Evolutionary conservation across 192 early-diverging fungal species (phyloP).

Genomic region (Rhizoclosmatium sp.): DNA sequence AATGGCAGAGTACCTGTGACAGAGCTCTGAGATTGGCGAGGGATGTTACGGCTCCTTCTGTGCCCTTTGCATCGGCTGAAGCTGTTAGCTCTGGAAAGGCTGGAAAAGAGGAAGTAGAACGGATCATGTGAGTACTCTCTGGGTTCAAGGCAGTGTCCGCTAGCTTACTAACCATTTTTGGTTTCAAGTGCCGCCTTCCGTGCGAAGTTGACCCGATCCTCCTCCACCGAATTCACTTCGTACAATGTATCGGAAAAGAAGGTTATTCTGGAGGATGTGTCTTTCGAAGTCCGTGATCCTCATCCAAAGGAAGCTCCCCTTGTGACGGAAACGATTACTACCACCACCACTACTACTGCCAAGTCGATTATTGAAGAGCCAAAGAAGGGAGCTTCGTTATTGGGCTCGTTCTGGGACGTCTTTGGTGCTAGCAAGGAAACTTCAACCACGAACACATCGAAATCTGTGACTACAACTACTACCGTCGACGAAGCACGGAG

Average conservation of each 20-base stretch:
- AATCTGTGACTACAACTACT: neutral
- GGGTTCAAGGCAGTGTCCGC: no score
- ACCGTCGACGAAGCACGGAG: neutral
- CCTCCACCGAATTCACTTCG: no score
- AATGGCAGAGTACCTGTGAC: slow-evolving; percentile 12
- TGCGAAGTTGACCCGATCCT: neutral
- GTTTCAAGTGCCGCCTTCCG: neutral
- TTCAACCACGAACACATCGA: neutral
- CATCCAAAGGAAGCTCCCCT: neutral
- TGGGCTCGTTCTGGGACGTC: neutral
- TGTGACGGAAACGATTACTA: no score
- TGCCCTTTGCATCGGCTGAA: neutral
- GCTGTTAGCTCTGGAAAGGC: neutral
- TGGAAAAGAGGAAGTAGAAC: no score
- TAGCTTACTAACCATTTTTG: neutral
- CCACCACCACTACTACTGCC: no score
- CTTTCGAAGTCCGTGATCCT: neutral
- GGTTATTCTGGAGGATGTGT: no score
- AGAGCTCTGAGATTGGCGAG: slow-evolving; percentile 3
- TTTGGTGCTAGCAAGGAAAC: slow-evolving; percentile 8
- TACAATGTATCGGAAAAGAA: no score
- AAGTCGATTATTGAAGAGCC: no score
- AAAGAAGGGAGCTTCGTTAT: no score
- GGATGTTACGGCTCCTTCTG: neutral
- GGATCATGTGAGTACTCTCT: no score